Evolutionary conservation across 140 eudicot genomes (phyloP), one percentile per base, ranked within the genome.

Genomic region (Anethum foeniculum): DNA sequence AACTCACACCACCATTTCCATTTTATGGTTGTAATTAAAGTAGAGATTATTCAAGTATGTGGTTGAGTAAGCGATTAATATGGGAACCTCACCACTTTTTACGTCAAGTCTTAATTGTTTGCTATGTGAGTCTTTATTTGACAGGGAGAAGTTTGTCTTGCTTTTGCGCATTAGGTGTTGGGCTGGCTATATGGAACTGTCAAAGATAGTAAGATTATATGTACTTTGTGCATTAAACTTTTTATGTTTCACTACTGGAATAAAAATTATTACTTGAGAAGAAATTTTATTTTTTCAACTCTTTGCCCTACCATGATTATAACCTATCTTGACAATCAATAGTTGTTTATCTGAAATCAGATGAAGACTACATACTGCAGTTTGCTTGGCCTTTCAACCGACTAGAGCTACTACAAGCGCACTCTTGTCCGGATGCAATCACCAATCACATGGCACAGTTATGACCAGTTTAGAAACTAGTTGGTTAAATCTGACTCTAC

Each of bases 151-250:
- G 99, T 95, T 56, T 95, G 99, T 88, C 88, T 92, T 67, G 97
- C 99, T 60, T 95, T 95, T 80, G 77, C 77, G 6, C 52, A 72
- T 41, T 52, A 94, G 90, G 99, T 95, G 79, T 82, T 96, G 56
- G 93, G 98, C 84, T 96, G 99, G 99, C 98, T 96, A 75, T 96
- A 93, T 56, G 97, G 98, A 84, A 96, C 99, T 0, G 98, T 96
- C 64, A 90, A 93, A 93, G 98, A 96, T 86, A 88, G 99, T 96
- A 84, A 93, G 93, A 79, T 69, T 41, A 44, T 41, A 44, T 51
- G 19, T 25, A n/a, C 27, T 10, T 46, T 82, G 0, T 41, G 7
- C 18, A 47, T 12, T 47, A 47, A 47, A 13, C 52, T 47, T 2
- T 13, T 15, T 13, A 15, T 47, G 52, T 47, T 47, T 47, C 5